Evolutionary conservation across 495 filamentous ascomycete species (phyloP), one percentile per base, ranked within the genome.

Genomic region (Tuber magnatum): DNA sequence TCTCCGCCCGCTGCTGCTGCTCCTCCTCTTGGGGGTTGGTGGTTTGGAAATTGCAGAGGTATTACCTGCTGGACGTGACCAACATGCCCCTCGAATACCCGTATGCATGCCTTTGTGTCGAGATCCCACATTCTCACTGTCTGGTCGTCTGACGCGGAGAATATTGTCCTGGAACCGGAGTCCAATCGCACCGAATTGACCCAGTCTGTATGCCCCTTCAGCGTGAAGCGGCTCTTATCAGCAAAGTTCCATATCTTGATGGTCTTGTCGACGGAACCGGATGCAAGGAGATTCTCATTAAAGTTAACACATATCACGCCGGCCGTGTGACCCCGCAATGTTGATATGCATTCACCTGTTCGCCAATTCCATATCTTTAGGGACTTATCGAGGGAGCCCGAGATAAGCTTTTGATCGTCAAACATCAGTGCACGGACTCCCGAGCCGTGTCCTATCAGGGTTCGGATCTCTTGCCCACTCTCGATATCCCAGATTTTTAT

Each of bases 401-500:
- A 94, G 82, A 97, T 93, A 71, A 97, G 87, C 83, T 94, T 94
- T 71, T 88, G 91, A 71, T 97, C 92, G 80, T 98, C 94, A 81
- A 97, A 97, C 82, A 97, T 93, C 32, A 99, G 88, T 71, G 93
- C 91, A 28, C 95, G 88, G 71, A 99, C 91, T 2, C 92, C 95
- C 22, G 87, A 87, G 8, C 88, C 89, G 80, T 99, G 95, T 20
- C 96, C 95, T 32, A 84, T 84, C 1, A 99, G 87, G 7, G 93
- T 96, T 28, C 92, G 90, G 35, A 97, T 85, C 80, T 93, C 92
- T 81, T 95, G 87, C 32, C 93, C 93, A 2, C 91, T 95, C 78
- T 96, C 90, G 46, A 97, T 90, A 81, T 97, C 90, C 95, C 96
- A 98, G 22, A 98, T 93, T 82, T 96, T 97, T 80, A 97, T 92